These are phyloP conservation scores for Kuraishia borneana DNA, from an alignment of 805 yeast species.

Conservation along the genomic window DNA sequence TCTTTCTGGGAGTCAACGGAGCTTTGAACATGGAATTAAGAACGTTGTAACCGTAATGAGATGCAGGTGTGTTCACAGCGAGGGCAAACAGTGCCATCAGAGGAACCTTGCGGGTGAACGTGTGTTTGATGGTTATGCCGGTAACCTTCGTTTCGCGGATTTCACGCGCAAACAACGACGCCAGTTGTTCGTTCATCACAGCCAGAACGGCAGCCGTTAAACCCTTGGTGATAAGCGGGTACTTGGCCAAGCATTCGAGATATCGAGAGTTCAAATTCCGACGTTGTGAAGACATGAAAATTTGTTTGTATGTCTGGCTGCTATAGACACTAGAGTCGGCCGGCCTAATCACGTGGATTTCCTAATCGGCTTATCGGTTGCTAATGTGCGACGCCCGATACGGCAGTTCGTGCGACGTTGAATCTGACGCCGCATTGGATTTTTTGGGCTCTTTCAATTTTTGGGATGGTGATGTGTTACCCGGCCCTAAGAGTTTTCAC, in stretches of 20 bases:
- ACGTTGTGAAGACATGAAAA: background rate
- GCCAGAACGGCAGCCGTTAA: constrained; percentile 45
- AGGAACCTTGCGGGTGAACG: constrained; percentile 32
- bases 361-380: no score
- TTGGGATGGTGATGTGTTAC: no score
- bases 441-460: no score
- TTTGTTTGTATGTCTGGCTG: background rate
- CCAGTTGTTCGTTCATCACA: constrained; percentile 46
- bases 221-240: constrained; percentile 51
- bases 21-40: constrained; percentile 33
- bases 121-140: constrained; percentile 16
- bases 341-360: no score
- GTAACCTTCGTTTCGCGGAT: constrained; percentile 14
- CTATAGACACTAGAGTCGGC: no score
- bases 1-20: constrained; percentile 26
- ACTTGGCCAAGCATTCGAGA: constrained; percentile 24
- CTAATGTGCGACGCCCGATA: no score
- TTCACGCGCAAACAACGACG: constrained; percentile 39
- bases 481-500: no score
- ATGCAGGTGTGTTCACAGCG: constrained; percentile 42
- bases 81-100: constrained; percentile 48
- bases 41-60: constrained; percentile 39
- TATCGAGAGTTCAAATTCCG: constrained; percentile 15
- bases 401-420: no score
- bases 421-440: no score